Evolutionary conservation across 2,329 filamentous ascomycete genomes (phyloP), one percentile per base, ranked within the genome.

Genomic region (Xylariaceae sp.): DNA sequence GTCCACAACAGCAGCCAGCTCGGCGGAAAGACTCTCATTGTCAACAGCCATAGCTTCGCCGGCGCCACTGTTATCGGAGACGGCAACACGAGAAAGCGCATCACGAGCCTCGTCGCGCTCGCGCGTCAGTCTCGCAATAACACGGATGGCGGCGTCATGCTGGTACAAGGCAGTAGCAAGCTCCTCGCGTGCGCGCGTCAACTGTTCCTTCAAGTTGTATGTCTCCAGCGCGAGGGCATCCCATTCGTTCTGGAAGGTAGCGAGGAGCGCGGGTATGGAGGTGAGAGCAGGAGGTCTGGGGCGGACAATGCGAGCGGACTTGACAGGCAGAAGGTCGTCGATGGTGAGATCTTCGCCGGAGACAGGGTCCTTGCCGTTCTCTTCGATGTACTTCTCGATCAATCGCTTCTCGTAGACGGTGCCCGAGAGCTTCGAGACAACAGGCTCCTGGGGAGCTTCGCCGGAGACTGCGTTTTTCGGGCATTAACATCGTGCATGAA

Each of bases 201-300:
- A 80, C 72, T 96, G 91, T 74, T 97, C 90, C 76, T 90, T 88
- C 61, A 97, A 78, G 67, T 90, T 94, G 74, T 92, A 97, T 54
- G 91, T 90, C 77, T 99, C 94, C 42, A 97, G 80, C 10, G 93
- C 90, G 50, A 97, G 78, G 7, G 92, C 88, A 73, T 99, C 94
- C 94, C 94, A 99, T 80, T 99, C 94, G 74, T 96, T 96, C 74
- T 99, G 94, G 74, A 99, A 97, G 45, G 92, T 89, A 53, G 90
- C 89, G 58, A 99, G 88, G 58, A 99, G 84, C 15, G 94, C 92
- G 18, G 94, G 94, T 71, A 99, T 96, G 44, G 94, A 99, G 57
- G 94, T 97, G 69, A 97, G 86, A 39, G 91, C 92, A 37, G 94
- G 93, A 60, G 94, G 92, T 70, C 94, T 86, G 54, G 94, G 93